Percentiles rank a stretch among this genome's conserved stretches.
phyloP scores from a whole-genome alignment of 2,329 filamentous ascomycete genomes.

The Cryphonectria nitschkei region DNA sequence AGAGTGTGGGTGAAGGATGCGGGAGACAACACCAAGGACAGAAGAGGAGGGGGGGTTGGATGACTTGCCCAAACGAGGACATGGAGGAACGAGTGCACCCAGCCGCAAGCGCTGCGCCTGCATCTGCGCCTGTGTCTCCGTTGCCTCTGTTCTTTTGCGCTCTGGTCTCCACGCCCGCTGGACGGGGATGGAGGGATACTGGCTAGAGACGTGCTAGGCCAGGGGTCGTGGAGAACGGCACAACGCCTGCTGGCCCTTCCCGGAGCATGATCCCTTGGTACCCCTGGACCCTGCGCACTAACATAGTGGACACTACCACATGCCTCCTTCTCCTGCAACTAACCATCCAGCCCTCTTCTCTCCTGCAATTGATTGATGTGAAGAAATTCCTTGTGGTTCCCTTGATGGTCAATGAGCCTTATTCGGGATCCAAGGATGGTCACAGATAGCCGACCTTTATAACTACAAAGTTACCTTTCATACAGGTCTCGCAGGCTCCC shows the following conservation, averaged over 20 bases:
- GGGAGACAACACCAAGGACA: constrained; percentile 5
- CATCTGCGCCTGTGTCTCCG: constrained; percentile 11
- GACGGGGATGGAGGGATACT: constrained; percentile 1
- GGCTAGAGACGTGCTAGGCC: constrained; percentile 1
- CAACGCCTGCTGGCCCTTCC: background rate
- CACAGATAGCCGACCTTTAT: background rate
- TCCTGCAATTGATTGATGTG: background rate
- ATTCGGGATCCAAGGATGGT: background rate
- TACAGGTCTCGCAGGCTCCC: background rate
- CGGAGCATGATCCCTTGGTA: constrained; percentile 1
- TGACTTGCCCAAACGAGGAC: constrained; percentile 18
- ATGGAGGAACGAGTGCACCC: constrained; percentile 7
- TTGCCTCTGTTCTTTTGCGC: background rate
- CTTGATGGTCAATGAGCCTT: background rate
- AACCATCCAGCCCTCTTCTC: background rate
- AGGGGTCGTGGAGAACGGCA: constrained; percentile 1
- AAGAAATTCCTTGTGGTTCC: background rate
- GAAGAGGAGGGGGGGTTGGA: constrained; percentile 6
- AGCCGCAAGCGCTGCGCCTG: constrained; percentile 12
- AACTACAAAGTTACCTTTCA: too few relatives aligned
- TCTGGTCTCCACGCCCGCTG: constrained; percentile 1
- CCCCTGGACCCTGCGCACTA: constrained; percentile 25
- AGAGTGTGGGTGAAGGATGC: constrained; percentile 41
- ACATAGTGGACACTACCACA: background rate
- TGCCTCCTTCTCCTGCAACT: constrained; percentile 1